Conservation (phyloP, 306 rosid species). For the Dryas octopetala region DNA sequence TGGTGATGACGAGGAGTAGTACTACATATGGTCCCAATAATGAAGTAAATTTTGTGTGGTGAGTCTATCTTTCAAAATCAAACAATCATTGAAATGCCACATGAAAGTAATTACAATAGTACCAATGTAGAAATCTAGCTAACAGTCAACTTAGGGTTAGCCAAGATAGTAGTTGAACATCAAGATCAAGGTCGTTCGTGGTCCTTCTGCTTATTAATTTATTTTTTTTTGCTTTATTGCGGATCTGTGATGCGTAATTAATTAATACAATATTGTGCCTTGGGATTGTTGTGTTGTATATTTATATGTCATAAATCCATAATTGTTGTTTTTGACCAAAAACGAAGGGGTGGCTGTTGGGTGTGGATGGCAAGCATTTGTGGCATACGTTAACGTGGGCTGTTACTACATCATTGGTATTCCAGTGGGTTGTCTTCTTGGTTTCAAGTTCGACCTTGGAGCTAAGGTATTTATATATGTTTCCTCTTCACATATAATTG, state of each 20-base stretch:
- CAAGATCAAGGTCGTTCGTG: not conserved
- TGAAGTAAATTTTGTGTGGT: too few relatives aligned
- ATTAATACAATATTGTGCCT: not conserved
- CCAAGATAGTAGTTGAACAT: slow-evolving; percentile 1
- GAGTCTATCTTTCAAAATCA: not conserved
- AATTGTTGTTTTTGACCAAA: not conserved
- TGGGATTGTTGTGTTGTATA: not conserved
- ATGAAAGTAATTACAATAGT: too few relatives aligned
- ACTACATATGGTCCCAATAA: too few relatives aligned
- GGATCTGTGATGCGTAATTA: too few relatives aligned
- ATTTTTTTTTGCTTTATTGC: too few relatives aligned
- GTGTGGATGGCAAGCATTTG: slow-evolving; percentile 67
- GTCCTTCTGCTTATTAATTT: not conserved
- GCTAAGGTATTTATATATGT: slow-evolving; percentile 24
- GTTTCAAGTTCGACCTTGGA: slow-evolving; percentile 48
- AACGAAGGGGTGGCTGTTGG: slow-evolving; percentile 56
- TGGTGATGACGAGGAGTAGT: too few relatives aligned
- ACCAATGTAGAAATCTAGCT: not conserved
- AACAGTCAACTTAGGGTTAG: not conserved
- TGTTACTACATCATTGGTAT: slow-evolving; percentile 47
- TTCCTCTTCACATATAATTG: too few relatives aligned
- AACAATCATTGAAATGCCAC: not conserved
- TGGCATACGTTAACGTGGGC: slow-evolving; percentile 54
- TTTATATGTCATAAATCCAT: too few relatives aligned
- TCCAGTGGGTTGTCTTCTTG: slow-evolving; percentile 47